phyloP scores from a whole-genome alignment of 768 basidiomycete genomes.

The Rhizopogon sp. region DNA sequence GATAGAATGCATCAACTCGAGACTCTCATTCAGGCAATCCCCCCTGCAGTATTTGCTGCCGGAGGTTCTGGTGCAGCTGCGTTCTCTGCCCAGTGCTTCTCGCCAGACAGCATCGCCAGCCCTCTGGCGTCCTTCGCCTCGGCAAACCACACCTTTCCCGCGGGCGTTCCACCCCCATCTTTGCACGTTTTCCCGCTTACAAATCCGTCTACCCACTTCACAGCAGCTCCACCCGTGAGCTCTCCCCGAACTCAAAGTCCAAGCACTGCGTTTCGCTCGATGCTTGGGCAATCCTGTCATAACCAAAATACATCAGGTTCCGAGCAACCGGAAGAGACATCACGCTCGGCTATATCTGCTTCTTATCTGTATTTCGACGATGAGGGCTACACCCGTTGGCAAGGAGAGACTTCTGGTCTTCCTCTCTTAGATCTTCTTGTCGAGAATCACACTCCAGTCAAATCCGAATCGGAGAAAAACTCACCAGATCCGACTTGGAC shows the following conservation, averaged over 20 bases:
- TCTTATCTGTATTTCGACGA: slow-evolving; percentile 86
- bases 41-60: slow-evolving; percentile 72
- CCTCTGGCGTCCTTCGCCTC: slow-evolving; percentile 36
- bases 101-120: slow-evolving; percentile 25
- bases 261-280: slow-evolving; percentile 33
- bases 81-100: slow-evolving; percentile 27
- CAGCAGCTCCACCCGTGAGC: slow-evolving; percentile 35
- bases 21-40: slow-evolving; percentile 79
- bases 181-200: slow-evolving; percentile 74
- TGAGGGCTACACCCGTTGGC: slow-evolving; percentile 84
- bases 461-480: slow-evolving; percentile 26
- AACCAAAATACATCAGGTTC: slow-evolving; percentile 13
- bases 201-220: slow-evolving; percentile 79
- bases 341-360: slow-evolving; percentile 63
- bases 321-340: slow-evolving; percentile 53
- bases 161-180: slow-evolving; percentile 74
- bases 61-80: slow-evolving; percentile 35
- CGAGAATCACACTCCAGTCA: slow-evolving; percentile 53
- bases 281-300: slow-evolving; percentile 32
- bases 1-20: slow-evolving; percentile 88
- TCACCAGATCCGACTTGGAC: slow-evolving; percentile 23
- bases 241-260: slow-evolving; percentile 46
- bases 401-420: slow-evolving; percentile 89
- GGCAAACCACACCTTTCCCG: slow-evolving; percentile 35
- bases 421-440: slow-evolving; percentile 83